Base-by-base conservation (phyloP, 2,329 filamentous ascomycete genomes). In the Daldinia eschscholtzii region DNA sequence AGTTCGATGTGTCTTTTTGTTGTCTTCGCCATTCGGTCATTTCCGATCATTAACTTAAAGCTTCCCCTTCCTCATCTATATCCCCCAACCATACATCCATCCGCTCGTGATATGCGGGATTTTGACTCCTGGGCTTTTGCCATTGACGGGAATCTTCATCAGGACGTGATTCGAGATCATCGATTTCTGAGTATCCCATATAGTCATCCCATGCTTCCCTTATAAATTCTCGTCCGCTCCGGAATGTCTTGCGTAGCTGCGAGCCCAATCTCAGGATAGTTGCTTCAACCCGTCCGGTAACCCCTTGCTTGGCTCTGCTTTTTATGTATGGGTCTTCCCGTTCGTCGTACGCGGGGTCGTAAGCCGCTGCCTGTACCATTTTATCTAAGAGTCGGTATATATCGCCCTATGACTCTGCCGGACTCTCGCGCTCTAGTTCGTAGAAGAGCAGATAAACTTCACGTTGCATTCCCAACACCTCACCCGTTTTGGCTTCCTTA, bases 391-490 rank as follows among this genome's bases (percentile, higher is more conserved):
- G 68, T 50, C 26, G 67, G 66, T 57, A 64, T 59, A 57, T 9
- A 57, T 65, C 72, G 4, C 61, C 44, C 65, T 71, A 71, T 52
- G 70, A 71, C 58, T 69, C 70, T 50, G 76, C 70, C 72, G 70
- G 59, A 50, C 67, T 70, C 67, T 81, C 80, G 73, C 84, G 85
- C 71, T 95, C 92, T 74, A 97, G 83, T 83, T 98, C 95, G 80
- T 99, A 99, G 80, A 99, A 99, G 58, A 99, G 81, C 78, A 99
- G 83, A 79, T 99, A 99, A 0, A 98, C 95, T 80, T 99, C 96
- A 75, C 91, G 91, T 81, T 98, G 94, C 94, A 98, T 97, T 6
- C 90, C 89, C 65, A 99, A 80, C 6, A 99, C 93, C 74, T 99
- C 96, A 61, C 87, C 89, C 5, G 94, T 98, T 83, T 94, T 97